Conservation (phyloP, 2,329 filamentous ascomycete species). For the Grosmannia clavigera region DNA sequence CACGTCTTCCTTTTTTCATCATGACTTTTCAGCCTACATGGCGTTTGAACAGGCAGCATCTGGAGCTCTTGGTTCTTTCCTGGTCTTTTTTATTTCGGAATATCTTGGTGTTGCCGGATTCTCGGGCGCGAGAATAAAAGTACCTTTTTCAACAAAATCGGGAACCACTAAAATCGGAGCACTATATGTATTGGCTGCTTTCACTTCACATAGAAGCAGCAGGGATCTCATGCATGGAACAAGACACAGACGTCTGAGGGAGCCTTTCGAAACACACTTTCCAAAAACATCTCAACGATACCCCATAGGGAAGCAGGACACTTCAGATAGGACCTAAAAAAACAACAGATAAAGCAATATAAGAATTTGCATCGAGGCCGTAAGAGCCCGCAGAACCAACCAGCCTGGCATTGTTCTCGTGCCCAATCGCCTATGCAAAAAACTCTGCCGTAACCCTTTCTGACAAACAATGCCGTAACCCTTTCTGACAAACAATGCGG, state of each 20-base stretch:
- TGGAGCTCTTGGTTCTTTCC: not conserved
- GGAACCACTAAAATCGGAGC: conserved; percentile 6
- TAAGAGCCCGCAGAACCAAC: too few relatives aligned
- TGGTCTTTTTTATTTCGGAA: not conserved
- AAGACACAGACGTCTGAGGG: conserved; percentile 3
- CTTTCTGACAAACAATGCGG: too few relatives aligned
- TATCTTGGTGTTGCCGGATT: not conserved
- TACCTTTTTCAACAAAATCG: conserved; percentile 16
- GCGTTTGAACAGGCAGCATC: not conserved
- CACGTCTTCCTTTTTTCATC: conserved; percentile 4
- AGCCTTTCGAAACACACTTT: not conserved
- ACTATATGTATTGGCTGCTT: not conserved
- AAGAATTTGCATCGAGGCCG: not conserved
- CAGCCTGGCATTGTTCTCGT: too few relatives aligned
- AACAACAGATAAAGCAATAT: not conserved
- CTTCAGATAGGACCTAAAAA: not conserved
- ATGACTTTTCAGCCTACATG: not conserved
- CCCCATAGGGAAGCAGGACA: conserved; percentile 13
- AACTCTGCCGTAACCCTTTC: too few relatives aligned
- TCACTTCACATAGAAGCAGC: not conserved
- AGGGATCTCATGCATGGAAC: not conserved
- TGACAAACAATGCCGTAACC: too few relatives aligned
- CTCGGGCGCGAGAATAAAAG: not conserved
- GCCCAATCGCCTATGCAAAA: too few relatives aligned
- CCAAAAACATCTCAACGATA: conserved; percentile 24